Evolutionary conservation across 495 filamentous ascomycete genomes (phyloP).

Genomic region (Penicillium canariense): DNA sequence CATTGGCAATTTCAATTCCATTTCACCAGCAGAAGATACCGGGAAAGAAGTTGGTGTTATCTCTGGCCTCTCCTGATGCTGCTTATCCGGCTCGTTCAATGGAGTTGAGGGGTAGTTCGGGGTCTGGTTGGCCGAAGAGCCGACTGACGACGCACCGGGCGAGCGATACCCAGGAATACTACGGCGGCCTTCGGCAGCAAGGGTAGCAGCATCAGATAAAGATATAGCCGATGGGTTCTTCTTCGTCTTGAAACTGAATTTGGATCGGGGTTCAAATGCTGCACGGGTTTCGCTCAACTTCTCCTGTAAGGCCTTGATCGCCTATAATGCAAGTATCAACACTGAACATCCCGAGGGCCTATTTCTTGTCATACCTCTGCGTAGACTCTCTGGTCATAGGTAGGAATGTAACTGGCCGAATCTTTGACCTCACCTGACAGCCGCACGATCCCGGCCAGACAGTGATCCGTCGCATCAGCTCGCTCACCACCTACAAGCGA

Average conservation of each 20-base stretch:
- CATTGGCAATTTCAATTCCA: slow-evolving; percentile 11
- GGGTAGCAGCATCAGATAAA: slow-evolving; percentile 52
- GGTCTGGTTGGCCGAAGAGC: slow-evolving; percentile 51
- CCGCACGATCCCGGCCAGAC: slow-evolving; percentile 60
- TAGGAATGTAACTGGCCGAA: slow-evolving; percentile 64
- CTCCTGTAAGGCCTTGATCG: slow-evolving; percentile 66
- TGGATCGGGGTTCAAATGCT: slow-evolving; percentile 59
- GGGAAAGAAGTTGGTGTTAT: slow-evolving; percentile 41
- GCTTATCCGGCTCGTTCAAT: slow-evolving; percentile 43
- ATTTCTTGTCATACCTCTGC: slow-evolving; percentile 50
- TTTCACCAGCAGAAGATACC: slow-evolving; percentile 15
- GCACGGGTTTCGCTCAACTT: slow-evolving; percentile 59
- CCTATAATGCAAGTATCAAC: slow-evolving; percentile 33
- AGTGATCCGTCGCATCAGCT: slow-evolving; percentile 64
- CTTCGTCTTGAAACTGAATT: slow-evolving; percentile 71
- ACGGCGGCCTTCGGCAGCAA: slow-evolving; percentile 48
- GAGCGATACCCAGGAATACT: slow-evolving; percentile 43
- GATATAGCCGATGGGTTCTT: slow-evolving; percentile 58
- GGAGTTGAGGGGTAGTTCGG: slow-evolving; percentile 53
- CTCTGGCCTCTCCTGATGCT: slow-evolving; percentile 34
- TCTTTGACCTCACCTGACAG: slow-evolving; percentile 69
- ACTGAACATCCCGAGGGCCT: background rate
- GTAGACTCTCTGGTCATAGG: slow-evolving; percentile 76
- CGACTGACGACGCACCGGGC: slow-evolving; percentile 43
- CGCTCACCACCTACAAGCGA: slow-evolving; percentile 55